These are phyloP conservation scores for Dimocarpus longan DNA, from an alignment of 345 rosid genomes.

Conservation along the genomic window DNA sequence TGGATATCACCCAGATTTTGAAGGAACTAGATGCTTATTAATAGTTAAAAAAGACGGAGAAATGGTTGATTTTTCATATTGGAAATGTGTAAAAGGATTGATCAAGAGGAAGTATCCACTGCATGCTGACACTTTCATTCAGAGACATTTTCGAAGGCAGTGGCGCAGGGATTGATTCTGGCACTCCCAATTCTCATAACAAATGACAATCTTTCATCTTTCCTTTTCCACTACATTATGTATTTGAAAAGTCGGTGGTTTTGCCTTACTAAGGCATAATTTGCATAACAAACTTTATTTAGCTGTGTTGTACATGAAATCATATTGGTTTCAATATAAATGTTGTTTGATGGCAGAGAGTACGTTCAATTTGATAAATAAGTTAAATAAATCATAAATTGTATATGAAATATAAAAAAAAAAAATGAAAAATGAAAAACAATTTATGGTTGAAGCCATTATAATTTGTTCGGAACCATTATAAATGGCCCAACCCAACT, in stretches of 20 bases:
- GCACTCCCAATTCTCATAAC: not conserved
- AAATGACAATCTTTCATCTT: not conserved
- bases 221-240: not conserved
- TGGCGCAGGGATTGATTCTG: not conserved
- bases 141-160: constrained; percentile 11
- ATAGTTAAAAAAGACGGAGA: constrained; percentile 7
- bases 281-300: too few species aligned
- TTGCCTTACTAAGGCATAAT: too few species aligned
- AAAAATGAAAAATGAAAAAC: too few species aligned
- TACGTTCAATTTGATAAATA: too few species aligned
- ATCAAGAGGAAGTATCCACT: constrained; percentile 14
- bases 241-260: not conserved
- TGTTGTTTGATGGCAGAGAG: too few species aligned
- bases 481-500: too few species aligned
- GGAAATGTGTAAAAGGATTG: constrained; percentile 17
- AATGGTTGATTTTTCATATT: constrained; percentile 16
- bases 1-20: constrained; percentile 13
- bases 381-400: too few species aligned
- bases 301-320: too few species aligned
- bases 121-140: constrained; percentile 11
- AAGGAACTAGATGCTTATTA: constrained; percentile 2
- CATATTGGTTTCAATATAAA: too few species aligned
- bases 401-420: too few species aligned
- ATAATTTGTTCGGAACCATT: too few species aligned
- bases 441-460: too few species aligned